Conservation (phyloP, 805 yeast genomes). For the Danielia reshetovae region DNA sequence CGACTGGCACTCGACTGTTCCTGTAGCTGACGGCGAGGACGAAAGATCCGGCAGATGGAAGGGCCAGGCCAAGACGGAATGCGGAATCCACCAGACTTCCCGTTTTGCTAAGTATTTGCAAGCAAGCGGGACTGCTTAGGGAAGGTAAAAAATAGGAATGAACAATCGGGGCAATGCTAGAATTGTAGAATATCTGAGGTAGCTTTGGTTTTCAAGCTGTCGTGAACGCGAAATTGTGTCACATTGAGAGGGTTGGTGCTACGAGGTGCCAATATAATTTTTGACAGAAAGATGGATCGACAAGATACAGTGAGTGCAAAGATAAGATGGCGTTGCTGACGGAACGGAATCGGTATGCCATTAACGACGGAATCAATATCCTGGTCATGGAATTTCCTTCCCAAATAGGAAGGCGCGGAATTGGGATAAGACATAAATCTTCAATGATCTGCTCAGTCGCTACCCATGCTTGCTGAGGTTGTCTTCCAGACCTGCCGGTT, state of each 20-base stretch:
- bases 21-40: slow-evolving; percentile 88
- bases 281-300: no score
- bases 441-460: neutral
- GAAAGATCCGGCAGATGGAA: slow-evolving; percentile 98
- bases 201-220: no score
- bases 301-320: no score
- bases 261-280: no score
- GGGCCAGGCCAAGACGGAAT: slow-evolving; percentile 87
- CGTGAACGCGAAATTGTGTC: neutral
- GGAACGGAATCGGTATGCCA: no score
- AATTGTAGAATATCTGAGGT: no score
- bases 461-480: slow-evolving; percentile 8
- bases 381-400: slow-evolving; percentile 1
- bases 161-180: no score
- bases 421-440: neutral
- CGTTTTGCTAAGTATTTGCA: slow-evolving; percentile 62
- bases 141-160: no score
- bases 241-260: no score
- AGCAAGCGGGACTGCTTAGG: slow-evolving; percentile 7
- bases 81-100: slow-evolving; percentile 87
- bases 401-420: slow-evolving; percentile 1
- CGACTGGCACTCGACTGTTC: slow-evolving; percentile 91
- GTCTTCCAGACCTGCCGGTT: neutral
- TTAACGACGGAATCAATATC: no score
- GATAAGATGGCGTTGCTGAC: no score